Evolutionary conservation across 2,329 filamentous ascomycete species (phyloP), one percentile per base, ranked within the genome.

Genomic region (Calycina herbarum): DNA sequence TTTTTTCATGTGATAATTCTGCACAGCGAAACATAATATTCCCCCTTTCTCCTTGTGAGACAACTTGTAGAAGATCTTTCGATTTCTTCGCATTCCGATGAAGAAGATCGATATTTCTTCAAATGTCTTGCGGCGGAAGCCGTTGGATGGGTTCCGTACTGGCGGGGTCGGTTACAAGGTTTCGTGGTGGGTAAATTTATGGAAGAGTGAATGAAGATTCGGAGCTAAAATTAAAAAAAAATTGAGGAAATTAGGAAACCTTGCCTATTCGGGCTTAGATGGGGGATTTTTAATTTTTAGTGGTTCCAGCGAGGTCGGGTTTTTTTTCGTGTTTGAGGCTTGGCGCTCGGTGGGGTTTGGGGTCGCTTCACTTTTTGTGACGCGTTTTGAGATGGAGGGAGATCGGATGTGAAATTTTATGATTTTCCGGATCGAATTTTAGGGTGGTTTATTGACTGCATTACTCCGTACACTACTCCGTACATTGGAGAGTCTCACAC

Each of bases 371-470:
- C 3, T 51, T 54, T 54, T 27, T 24, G 11, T 27, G 20, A 54
- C n/a, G 10, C 24, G 10, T 24, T 11, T 27, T 13, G 38, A 15
- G 13, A 40, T 24, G 7, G 48, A 54, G 17, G 10, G 45, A 24
- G 13, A 24, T 54, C 48, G n/a, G 48, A 54, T 54, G 48, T 54
- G 48, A n/a, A 54, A 54, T 24, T 54, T 24, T 54, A 54, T 54
- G 38, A 40, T 40, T 40, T 40, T 13, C 11, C 11, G 13, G 11
- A 40, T 40, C 35, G 35, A 40, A 40, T 13, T 13, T 13, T 40
- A 13, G 13, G 38, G 38, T 17, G 13, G 38, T 40, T 40, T 40
- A 2, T 40, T 4, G 38, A 15, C 17, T 40, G 38, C 38, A 40
- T 40, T 40, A 13, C 38, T 40, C 13, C 38, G 38, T 40, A 17